Conservation (phyloP, 768 basidiomycete species). For the Termitomyces sp. region DNA sequence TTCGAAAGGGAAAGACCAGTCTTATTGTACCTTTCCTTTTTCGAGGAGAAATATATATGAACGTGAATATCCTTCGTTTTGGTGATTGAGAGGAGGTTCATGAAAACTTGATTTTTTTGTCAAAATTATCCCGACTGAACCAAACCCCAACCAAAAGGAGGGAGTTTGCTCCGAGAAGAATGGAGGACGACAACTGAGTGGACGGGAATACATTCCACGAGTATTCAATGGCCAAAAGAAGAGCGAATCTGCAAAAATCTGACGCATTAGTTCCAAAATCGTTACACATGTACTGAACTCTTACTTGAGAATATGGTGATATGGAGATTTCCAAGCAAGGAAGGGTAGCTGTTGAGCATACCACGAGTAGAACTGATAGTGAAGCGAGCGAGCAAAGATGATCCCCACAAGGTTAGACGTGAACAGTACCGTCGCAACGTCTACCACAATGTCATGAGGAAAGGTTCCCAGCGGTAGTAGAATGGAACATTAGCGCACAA, state of each 20-base stretch:
- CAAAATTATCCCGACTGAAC: constrained; percentile 15
- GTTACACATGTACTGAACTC: constrained; percentile 12
- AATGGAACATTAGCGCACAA: constrained; percentile 41
- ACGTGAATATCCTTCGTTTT: neutral
- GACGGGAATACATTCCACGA: constrained; percentile 89
- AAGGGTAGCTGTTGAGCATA: constrained; percentile 90
- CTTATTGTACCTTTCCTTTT: neutral
- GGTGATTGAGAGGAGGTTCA: neutral
- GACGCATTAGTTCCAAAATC: constrained; percentile 3
- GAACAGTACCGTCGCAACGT: constrained; percentile 75
- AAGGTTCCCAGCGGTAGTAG: neutral
- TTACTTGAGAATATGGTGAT: constrained; percentile 58
- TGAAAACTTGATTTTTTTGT: constrained; percentile 8
- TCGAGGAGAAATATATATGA: neutral
- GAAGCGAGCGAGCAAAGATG: constrained; percentile 86
- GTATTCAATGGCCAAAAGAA: constrained; percentile 68
- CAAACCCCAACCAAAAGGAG: constrained; percentile 28
- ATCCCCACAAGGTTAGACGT: constrained; percentile 92
- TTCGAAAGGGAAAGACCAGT: neutral
- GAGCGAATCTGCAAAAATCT: constrained; percentile 38
- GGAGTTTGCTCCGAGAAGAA: constrained; percentile 21
- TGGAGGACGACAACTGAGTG: constrained; percentile 36
- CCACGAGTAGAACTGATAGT: constrained; percentile 99
- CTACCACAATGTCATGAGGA: constrained; percentile 32
- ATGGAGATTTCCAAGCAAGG: constrained; percentile 68